A percentile compares a stretch with the other conserved stretches of the same genome.
Evolutionary conservation across 371 early-diverging fungal genomes (phyloP).

Genomic region (Apophysomyces ossiformis): DNA sequence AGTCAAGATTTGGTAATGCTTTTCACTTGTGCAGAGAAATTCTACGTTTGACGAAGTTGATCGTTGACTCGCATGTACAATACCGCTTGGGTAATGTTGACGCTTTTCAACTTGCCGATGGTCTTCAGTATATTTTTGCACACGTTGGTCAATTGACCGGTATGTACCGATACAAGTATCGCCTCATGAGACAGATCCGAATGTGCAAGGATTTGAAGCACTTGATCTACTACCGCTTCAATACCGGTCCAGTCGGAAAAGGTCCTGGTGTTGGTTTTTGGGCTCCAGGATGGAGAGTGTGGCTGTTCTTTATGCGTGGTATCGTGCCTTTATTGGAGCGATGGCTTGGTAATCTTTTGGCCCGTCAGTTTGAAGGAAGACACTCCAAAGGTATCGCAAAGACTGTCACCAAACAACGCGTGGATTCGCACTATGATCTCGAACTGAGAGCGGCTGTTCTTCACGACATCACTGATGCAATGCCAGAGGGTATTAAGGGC

Average conservation of each 20-base stretch:
- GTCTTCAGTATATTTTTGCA: constrained; percentile 97
- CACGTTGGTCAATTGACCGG: constrained; percentile 99
- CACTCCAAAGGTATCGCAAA: constrained; percentile 97
- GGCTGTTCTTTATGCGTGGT: constrained; percentile 99
- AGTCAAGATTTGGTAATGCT: constrained; percentile 98
- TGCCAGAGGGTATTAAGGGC: constrained; percentile 97
- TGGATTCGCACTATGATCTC: constrained; percentile 97
- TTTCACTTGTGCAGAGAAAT: constrained; percentile 97
- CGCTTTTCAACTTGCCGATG: constrained; percentile 97
- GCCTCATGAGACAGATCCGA: constrained; percentile 97
- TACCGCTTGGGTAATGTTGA: constrained; percentile 97
- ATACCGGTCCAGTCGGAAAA: constrained; percentile 96
- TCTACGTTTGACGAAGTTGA: constrained; percentile 94
- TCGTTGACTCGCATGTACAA: constrained; percentile 98
- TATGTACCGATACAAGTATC: constrained; percentile 99
- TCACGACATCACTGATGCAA: constrained; percentile 97
- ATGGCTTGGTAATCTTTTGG: constrained; percentile 97
- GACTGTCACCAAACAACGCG: constrained; percentile 99
- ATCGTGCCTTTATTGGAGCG: constrained; percentile 97
- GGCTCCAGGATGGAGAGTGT: constrained; percentile 99
- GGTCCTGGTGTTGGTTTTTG: constrained; percentile 99
- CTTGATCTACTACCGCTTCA: constrained; percentile 94
- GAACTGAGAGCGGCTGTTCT: constrained; percentile 97
- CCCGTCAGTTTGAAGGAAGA: constrained; percentile 98
- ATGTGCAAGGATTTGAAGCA: constrained; percentile 97